Evolutionary conservation across 768 basidiomycete species (phyloP).

Genomic region (Tulasnella sp.): DNA sequence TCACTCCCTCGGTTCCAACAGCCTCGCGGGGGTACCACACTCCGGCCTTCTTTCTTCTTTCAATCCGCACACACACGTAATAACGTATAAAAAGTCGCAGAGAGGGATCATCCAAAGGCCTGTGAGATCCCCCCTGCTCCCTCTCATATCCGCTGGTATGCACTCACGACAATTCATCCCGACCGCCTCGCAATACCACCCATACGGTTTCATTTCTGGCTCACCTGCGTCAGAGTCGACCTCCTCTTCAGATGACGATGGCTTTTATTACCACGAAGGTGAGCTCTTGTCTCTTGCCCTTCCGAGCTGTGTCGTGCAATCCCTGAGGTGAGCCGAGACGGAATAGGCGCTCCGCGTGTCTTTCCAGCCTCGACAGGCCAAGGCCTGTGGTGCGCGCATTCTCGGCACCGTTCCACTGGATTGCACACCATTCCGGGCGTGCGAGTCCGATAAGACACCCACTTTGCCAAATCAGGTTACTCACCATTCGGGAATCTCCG

Average conservation of each 20-base stretch:
- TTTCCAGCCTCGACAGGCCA: background rate
- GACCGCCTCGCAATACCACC: constrained; percentile 10
- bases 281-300: background rate
- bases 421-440: background rate
- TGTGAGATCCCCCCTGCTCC: background rate
- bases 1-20: too few species aligned
- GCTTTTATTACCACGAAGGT: constrained; percentile 14
- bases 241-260: background rate
- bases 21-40: too few species aligned
- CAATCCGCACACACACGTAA: too few species aligned
- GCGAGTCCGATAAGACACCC: background rate
- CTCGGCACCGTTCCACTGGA: background rate
- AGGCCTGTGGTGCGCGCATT: background rate
- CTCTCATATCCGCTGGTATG: too few species aligned
- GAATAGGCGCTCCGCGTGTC: background rate
- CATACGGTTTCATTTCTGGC: constrained; percentile 5
- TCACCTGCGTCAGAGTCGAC: too few species aligned
- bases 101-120: too few species aligned
- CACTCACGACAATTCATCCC: too few species aligned
- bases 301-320: background rate
- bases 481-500: background rate
- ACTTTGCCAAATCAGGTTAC: background rate
- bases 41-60: too few species aligned
- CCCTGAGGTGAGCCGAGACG: constrained; percentile 9
- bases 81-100: too few species aligned